A percentile compares a stretch with the other conserved stretches of the same genome.
Evolutionary conservation across 2,329 filamentous ascomycete genomes (phyloP).

Genomic region (Exophiala sp.): DNA sequence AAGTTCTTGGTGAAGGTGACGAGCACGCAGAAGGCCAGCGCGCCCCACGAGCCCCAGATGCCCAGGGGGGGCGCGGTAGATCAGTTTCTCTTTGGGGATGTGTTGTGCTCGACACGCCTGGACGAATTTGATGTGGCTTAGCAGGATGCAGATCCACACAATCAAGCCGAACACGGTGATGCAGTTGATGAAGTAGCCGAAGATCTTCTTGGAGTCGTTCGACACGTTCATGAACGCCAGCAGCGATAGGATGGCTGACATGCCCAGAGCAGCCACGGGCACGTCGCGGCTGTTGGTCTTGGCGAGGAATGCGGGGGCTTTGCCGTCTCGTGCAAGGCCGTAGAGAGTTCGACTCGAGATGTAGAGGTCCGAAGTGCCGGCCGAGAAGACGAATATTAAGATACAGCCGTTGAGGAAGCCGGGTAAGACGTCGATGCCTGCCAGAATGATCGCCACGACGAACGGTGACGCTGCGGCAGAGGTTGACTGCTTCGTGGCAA

Average conservation of each 20-base stretch:
- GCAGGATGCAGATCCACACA: constrained; percentile 62
- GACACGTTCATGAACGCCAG: constrained; percentile 63
- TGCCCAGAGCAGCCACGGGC: constrained; percentile 56
- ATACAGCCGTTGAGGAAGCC: constrained; percentile 71
- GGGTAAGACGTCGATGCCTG: constrained; percentile 61
- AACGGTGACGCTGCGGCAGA: constrained; percentile 32
- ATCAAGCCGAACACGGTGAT: constrained; percentile 53
- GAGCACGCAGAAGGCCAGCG: constrained; percentile 63
- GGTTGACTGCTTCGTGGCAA: constrained; percentile 2
- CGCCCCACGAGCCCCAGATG: constrained; percentile 60
- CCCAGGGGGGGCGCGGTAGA: constrained; percentile 67
- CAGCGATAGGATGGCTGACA: constrained; percentile 57
- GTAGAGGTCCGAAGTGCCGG: constrained; percentile 38
- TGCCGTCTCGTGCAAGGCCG: constrained; percentile 26
- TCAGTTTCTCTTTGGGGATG: constrained; percentile 50
- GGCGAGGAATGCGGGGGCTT: constrained; percentile 46
- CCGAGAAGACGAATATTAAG: constrained; percentile 62
- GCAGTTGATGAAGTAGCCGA: constrained; percentile 59
- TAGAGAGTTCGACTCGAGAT: constrained; percentile 34
- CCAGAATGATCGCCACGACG: constrained; percentile 42
- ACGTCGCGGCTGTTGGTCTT: constrained; percentile 48
- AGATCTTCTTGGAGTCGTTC: constrained; percentile 51
- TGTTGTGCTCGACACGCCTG: constrained; percentile 56
- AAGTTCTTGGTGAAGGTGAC: constrained; percentile 79
- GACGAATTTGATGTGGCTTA: constrained; percentile 62